Evolutionary conservation across 2,329 filamentous ascomycete species (phyloP), one percentile per base, ranked within the genome.

Genomic region (Claviceps sp.): DNA sequence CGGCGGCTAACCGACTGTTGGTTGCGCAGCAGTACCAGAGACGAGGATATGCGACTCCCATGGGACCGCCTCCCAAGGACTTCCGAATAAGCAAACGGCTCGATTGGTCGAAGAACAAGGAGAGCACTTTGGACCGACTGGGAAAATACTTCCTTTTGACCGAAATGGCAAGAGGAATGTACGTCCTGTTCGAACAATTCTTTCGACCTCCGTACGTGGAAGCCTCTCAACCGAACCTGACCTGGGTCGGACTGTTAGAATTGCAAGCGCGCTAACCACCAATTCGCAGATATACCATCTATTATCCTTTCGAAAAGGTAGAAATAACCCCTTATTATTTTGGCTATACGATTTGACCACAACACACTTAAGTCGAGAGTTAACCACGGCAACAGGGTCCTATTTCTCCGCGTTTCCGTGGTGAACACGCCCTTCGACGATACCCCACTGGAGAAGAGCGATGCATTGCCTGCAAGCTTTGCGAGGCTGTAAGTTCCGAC

Each of bases 391-490:
- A 1, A n/a, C 55, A 82, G 79, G 93, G 93, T 47, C 93, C 93
- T 55, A 96, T 98, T 68, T 96, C 90, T 38, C 93, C 93, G 55
- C 86, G 93, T 61, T 98, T 98, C 82, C 87, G 93, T 70, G 93
- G 93, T 68, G 93, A 98, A 72, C 93, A 98, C 74, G 93, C 93
- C 60, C 79, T 98, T 58, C 84, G 93, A 70, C 83, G 93, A 65
- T 98, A 98, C 71, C 93, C 93, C 34, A 94, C 91, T 3, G 93
- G 93, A 60, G 93, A 98, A 74, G 93, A 98, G 76, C 86, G 93
- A 62, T 98, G 93, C 77, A 98, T 98, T 72, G 93, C 93, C 61
- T 98, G 93, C 86, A 98, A 98, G 78, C 84, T 98, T 54, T 98
- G 93, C 74, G 93, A 98, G 75, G 93, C 93, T 62, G 78, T 82